Base-by-base conservation (phyloP, 768 basidiomycete genomes). In the Sutorius australiensis region DNA sequence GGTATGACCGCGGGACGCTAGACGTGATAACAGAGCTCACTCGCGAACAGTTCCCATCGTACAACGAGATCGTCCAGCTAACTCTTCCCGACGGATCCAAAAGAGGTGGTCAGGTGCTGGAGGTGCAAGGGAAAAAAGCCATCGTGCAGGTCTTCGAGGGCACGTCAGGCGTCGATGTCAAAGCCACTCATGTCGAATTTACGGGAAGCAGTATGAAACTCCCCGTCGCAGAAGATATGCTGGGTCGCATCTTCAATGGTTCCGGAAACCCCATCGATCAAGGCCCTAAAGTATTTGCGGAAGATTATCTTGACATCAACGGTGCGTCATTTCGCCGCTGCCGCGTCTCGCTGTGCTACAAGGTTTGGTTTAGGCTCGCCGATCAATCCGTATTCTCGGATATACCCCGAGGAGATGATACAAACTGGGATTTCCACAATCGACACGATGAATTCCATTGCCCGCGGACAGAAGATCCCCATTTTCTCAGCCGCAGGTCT, bases 401-500 rank as follows among this genome's bases (percentile, higher is more conserved):
- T 98, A 76, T 98, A 99, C 76, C 97, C 97, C 55, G 97, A 98
- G 74, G 97, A 99, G 75, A 99, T 99, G 97, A 98, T 99, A 59
- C 97, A 99, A 73, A 99, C 97, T 33, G 97, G 97, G 73, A 98
- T 98, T 66, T 99, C 97, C 40, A 99, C 97, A 24, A 95, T 95
- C 67, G 93, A 95, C 69, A 84, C 83, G 39, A 95, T 95, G 93
- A 95, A 99, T 75, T 95, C 95, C 53, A 99, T 99, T 68, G 97
- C 97, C 55, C 93, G 97, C 75, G 97, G 97, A 12, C 97, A 99
- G 75, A 99, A 99, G 83, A 98, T 99, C 61, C 97, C 97, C 55
- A 99, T 99, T 69, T 99, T 99, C 79, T 98, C 94, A 45, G 97
- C 97, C 42, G 93, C 97, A 52, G 95, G 97, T 80, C 79, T 99